Evolutionary conservation across 2,329 filamentous ascomycete species (phyloP).

Genomic region (Alternaria gaisen): DNA sequence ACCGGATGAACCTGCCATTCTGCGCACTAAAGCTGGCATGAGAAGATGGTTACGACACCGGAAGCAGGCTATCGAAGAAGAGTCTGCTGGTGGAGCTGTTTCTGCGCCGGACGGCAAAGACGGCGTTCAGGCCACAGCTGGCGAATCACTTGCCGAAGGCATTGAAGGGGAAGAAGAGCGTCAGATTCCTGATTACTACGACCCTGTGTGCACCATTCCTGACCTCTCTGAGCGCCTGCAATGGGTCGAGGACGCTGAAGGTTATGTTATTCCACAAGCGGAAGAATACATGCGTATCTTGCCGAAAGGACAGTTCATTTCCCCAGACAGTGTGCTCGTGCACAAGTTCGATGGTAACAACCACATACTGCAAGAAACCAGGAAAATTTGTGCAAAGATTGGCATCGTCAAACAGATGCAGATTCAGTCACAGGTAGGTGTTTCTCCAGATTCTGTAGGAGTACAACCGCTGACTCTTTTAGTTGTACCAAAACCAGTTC

Average conservation of each 20-base stretch:
- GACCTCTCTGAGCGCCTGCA: constrained; percentile 80
- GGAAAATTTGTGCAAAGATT: constrained; percentile 95
- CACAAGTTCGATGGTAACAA: constrained; percentile 90
- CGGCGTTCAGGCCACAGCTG: constrained; percentile 59
- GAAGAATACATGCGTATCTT: constrained; percentile 85
- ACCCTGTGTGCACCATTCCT: constrained; percentile 83
- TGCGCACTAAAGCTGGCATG: constrained; percentile 89
- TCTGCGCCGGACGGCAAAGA: constrained; percentile 58
- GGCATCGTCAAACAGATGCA: constrained; percentile 99
- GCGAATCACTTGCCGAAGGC: constrained; percentile 90
- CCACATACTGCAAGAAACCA: constrained; percentile 93
- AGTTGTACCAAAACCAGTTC: constrained; percentile 98
- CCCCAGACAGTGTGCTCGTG: constrained; percentile 76
- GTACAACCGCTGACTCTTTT: constrained; percentile 24
- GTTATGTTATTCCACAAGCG: constrained; percentile 85
- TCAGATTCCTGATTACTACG: constrained; percentile 93
- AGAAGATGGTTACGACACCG: constrained; percentile 84
- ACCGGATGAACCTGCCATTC: constrained; percentile 82
- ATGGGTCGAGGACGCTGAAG: constrained; percentile 91
- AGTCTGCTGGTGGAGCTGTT: constrained; percentile 58
- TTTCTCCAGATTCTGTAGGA: background rate
- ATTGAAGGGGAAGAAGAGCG: constrained; percentile 83
- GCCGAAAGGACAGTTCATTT: constrained; percentile 76
- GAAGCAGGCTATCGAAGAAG: constrained; percentile 65
- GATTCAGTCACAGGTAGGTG: constrained; percentile 85